A percentile compares a stretch with the other conserved stretches of the same genome.
phyloP scores from a whole-genome alignment of 257 asterid species.

The Parsonsia alboflavescens region DNA sequence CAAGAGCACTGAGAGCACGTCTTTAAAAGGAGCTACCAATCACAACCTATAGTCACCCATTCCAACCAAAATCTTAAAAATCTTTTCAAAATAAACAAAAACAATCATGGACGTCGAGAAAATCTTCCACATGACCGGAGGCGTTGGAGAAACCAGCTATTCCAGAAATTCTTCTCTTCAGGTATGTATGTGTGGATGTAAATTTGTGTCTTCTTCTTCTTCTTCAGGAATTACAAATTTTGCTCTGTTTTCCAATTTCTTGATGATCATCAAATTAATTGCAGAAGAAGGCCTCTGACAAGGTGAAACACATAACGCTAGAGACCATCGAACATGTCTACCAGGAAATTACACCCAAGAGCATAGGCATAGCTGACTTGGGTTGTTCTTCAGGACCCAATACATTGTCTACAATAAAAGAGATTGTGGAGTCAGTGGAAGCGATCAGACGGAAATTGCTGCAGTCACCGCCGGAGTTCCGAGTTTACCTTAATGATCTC shows the following conservation, averaged over 20 bases:
- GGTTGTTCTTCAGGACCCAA: conserved; percentile 94
- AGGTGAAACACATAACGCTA: conserved; percentile 53
- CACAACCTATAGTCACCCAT: neutral
- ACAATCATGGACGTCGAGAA: conserved; percentile 64
- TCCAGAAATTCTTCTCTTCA: conserved; percentile 68
- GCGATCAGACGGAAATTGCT: conserved; percentile 14
- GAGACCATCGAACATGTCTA: conserved; percentile 43
- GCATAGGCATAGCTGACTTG: conserved; percentile 86
- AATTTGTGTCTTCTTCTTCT: conserved; percentile 6
- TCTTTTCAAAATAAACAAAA: neutral
- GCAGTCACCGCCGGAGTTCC: conserved; percentile 47
- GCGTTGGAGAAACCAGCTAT: conserved; percentile 62
- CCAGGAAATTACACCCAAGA: conserved; percentile 38
- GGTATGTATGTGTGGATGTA: conserved; percentile 29
- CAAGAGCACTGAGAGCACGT: neutral
- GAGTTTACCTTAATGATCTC: conserved; percentile 71
- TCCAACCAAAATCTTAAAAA: neutral
- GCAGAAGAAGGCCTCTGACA: conserved; percentile 75
- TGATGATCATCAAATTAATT: neutral
- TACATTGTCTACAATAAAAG: conserved; percentile 56
- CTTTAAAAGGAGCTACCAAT: neutral
- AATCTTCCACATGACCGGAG: conserved; percentile 89
- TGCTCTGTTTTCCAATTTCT: neutral
- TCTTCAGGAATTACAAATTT: neutral
- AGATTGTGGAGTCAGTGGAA: conserved; percentile 41